Evolutionary conservation across 257 asterid species (phyloP), one percentile per base, ranked within the genome.

Genomic region (Cinchona pubescens): DNA sequence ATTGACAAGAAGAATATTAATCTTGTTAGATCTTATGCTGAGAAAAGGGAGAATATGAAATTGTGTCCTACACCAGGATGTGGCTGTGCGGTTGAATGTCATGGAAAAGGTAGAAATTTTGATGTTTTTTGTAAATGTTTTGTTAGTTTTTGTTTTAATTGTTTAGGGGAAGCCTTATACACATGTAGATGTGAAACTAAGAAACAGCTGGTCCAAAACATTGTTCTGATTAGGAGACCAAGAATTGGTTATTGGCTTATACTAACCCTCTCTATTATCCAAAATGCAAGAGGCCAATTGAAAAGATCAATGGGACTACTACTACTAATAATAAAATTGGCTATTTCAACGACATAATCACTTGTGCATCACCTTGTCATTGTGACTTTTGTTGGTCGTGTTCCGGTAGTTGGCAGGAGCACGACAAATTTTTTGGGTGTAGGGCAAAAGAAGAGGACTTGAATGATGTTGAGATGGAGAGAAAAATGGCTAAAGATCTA

Each of bases 31-130:
- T 70, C 72, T 1, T 77, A 77, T 38, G 55, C 48, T 0, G 76
- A 77, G 15, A 61, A 48, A 8, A 46, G 40, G 7, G 37, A 23
- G 29, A 45, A 91, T 92, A 84, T 89, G 46, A 91, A 91, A 85
- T 90, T 96, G 96, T 91, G 97, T 72, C 97, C 97, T 85, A 86
- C 89, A 66, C 96, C 97, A 70, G 97, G 92, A 59, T 91, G 97
- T 85, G 94, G 87, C 69, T 85, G 84, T 79, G 94, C 94, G 34
- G 85, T 90, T 69, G 94, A 91, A 82, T 89, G 76, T 83, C 90
- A 80, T 25, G 84, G 77, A 64, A 96, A 92, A 77, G 86, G 96
- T 78, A 91, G 92, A 69, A 89, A 81, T 83, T 91, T 86, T 83
- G 96, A 91, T 79, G 96, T 91, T 81, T 74, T 83, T 63, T 91